phyloP scores from a whole-genome alignment of 805 yeast species.

The Tetrapisispora taiwanensis region DNA sequence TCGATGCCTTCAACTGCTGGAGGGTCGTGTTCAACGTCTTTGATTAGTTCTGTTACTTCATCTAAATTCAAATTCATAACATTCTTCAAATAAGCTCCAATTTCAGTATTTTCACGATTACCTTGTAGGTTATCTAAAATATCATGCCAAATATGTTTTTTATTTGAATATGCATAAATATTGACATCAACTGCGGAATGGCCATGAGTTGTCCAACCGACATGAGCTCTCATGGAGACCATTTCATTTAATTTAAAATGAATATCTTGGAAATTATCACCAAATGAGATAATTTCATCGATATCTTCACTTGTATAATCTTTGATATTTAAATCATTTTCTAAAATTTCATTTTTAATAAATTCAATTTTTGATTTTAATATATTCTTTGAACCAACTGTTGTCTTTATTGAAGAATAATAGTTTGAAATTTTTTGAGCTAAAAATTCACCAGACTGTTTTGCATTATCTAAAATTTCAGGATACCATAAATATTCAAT shows the following conservation, averaged over 20 bases:
- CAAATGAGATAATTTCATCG: slow-evolving; percentile 29
- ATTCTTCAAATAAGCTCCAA: slow-evolving; percentile 62
- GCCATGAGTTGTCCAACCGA: slow-evolving; percentile 97
- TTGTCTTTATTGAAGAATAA: not conserved
- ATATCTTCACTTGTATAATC: slow-evolving; percentile 51
- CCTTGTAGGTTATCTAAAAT: slow-evolving; percentile 50
- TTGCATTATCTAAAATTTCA: slow-evolving; percentile 54
- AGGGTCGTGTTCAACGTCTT: slow-evolving; percentile 42
- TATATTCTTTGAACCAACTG: not conserved
- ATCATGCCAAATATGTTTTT: slow-evolving; percentile 33
- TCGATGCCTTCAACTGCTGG: not conserved
- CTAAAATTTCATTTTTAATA: slow-evolving; percentile 44
- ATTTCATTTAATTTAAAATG: slow-evolving; percentile 52
- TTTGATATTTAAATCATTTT: slow-evolving; percentile 54
- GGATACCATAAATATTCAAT: slow-evolving; percentile 91
- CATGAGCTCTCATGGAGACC: slow-evolving; percentile 71
- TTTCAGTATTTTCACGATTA: slow-evolving; percentile 77
- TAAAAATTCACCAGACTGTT: slow-evolving; percentile 70
- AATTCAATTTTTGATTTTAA: slow-evolving; percentile 27
- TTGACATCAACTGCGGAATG: slow-evolving; percentile 95
- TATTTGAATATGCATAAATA: slow-evolving; percentile 70
- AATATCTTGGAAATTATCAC: slow-evolving; percentile 13
- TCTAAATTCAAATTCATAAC: slow-evolving; percentile 39
- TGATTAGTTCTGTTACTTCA: slow-evolving; percentile 39
- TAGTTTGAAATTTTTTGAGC: slow-evolving; percentile 33